Evolutionary conservation across 2,329 filamentous ascomycete species (phyloP).

Genomic region (Xylaria sp.): DNA sequence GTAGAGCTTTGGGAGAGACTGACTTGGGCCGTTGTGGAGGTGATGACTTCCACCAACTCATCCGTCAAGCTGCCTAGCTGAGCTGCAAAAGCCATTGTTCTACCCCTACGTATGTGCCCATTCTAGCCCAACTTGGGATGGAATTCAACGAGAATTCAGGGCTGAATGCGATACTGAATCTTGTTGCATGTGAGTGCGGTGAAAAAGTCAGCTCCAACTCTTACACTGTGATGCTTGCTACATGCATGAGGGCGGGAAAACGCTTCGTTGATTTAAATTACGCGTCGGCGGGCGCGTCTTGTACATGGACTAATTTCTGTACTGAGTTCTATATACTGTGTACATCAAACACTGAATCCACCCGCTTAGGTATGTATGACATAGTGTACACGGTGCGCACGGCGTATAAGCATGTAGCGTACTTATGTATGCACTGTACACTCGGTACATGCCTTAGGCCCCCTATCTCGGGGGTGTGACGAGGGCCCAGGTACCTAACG

Average conservation of each 20-base stretch:
- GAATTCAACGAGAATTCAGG: constrained; percentile 1
- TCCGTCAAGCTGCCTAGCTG: constrained; percentile 72
- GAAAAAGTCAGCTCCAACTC: background rate
- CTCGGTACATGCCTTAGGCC: background rate
- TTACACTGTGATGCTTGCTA: constrained; percentile 8
- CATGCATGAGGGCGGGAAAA: background rate
- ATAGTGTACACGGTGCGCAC: background rate
- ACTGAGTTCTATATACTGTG: too few relatives aligned
- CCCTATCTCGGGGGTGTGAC: constrained; percentile 11
- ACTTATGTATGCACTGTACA: background rate
- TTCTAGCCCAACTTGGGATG: background rate
- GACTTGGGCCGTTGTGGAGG: constrained; percentile 65
- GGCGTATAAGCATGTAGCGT: background rate
- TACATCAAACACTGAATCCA: too few relatives aligned
- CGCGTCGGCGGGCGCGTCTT: constrained; percentile 24
- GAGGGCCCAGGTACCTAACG: background rate
- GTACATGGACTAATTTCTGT: background rate
- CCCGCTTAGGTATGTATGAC: background rate
- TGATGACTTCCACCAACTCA: constrained; percentile 74
- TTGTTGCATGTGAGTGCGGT: background rate
- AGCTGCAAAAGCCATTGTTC: constrained; percentile 75
- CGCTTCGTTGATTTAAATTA: constrained; percentile 10
- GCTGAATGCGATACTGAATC: background rate
- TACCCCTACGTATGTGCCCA: background rate
- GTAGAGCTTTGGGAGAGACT: constrained; percentile 33